These are phyloP conservation scores for Phoma sp. DNA, from an alignment of 2,329 filamentous ascomycete genomes.

Conservation along the genomic window DNA sequence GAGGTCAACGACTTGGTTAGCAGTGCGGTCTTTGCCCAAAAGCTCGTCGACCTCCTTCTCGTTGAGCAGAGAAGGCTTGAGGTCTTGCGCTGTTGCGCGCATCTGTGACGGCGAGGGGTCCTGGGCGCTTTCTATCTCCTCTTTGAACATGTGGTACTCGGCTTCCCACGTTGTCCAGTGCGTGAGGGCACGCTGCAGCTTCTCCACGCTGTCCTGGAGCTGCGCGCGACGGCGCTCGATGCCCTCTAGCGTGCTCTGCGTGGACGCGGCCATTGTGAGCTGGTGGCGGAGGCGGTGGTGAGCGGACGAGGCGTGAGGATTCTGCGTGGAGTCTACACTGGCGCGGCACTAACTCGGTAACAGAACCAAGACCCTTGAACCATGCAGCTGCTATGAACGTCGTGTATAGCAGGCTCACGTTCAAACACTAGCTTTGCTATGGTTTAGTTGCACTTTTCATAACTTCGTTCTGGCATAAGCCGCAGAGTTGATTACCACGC, in stretches of 20 bases:
- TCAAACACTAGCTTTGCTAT: not conserved
- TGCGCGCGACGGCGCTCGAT: conserved; percentile 77
- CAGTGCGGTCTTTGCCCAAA: conserved; percentile 59
- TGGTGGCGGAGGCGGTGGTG: not conserved
- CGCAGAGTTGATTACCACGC: not conserved
- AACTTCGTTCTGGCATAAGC: not conserved
- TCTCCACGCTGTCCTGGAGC: conserved; percentile 76
- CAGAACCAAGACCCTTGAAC: conserved; percentile 21
- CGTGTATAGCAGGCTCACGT: not conserved
- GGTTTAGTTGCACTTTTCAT: not conserved
- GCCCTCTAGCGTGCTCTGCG: conserved; percentile 63
- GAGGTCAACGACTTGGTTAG: conserved; percentile 69
- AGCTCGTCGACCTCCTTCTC: conserved; percentile 65
- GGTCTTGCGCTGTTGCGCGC: conserved; percentile 60
- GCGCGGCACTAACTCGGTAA: conserved; percentile 23
- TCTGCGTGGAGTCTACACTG: conserved; percentile 3
- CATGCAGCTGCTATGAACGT: not conserved
- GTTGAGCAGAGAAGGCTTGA: conserved; percentile 69
- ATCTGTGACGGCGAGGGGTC: conserved; percentile 37
- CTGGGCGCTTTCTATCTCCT: conserved; percentile 69
- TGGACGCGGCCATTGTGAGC: conserved; percentile 33
- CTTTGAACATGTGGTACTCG: conserved; percentile 88
- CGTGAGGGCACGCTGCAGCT: conserved; percentile 76
- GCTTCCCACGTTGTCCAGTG: conserved; percentile 92
- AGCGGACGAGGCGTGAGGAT: conserved; percentile 3